phyloP scores from a whole-genome alignment of 257 asterid genomes.

The Solanum tarapatanum region DNA sequence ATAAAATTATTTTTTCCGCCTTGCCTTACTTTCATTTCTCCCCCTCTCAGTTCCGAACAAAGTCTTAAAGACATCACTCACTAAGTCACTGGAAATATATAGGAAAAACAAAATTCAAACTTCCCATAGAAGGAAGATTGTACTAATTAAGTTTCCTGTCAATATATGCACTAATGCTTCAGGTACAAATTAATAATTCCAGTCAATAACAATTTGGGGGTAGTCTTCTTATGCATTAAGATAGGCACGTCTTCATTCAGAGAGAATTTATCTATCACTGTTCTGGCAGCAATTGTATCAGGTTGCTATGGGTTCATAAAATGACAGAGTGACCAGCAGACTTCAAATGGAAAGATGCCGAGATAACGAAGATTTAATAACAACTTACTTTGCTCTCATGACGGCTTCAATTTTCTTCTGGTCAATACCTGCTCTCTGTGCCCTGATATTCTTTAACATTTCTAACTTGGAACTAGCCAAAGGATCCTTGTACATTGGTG shows the following conservation, averaged over 20 bases:
- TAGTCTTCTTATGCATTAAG: not conserved
- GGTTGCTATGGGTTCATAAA: not conserved
- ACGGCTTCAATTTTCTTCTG: constrained; percentile 47
- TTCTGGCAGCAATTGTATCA: not conserved
- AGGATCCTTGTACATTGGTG: constrained; percentile 71
- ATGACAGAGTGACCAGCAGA: not conserved
- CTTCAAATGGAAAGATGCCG: not conserved
- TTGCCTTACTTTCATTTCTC: not conserved
- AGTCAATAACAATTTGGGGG: not conserved
- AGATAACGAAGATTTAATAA: not conserved
- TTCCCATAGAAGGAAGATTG: not conserved
- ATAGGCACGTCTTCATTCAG: not conserved
- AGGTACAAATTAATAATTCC: not conserved
- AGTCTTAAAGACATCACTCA: not conserved
- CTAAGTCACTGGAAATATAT: not conserved
- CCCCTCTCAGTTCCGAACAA: not conserved
- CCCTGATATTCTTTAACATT: constrained; percentile 68
- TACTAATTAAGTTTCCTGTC: not conserved
- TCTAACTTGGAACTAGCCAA: constrained; percentile 62
- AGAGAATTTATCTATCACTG: not conserved
- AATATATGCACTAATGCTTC: not conserved
- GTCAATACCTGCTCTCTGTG: constrained; percentile 46
- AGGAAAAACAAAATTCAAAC: not conserved
- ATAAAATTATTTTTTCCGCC: not conserved
- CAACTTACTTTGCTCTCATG: constrained; percentile 72